Base-by-base conservation (phyloP, 2,329 filamentous ascomycete species). In the Chaetomiaceae sp. region DNA sequence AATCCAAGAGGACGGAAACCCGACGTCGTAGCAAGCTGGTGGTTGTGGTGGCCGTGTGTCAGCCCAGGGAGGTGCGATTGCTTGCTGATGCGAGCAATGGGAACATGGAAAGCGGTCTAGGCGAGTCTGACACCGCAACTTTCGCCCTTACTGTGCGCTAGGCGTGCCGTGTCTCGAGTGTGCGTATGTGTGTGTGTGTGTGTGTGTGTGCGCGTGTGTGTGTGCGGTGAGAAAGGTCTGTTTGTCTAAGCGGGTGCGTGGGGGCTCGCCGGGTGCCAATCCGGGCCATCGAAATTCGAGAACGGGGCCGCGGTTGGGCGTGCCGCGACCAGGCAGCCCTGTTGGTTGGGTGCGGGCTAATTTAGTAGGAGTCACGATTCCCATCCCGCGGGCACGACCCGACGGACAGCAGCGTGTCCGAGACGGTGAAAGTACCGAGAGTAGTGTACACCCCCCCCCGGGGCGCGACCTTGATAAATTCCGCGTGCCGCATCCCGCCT, bases 51-150 rank as follows among this genome's bases (percentile, higher is more conserved):
- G n/a, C n/a, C n/a, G n/a, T n/a, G n/a, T n/a, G n/a, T n/a, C n/a
- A n/a, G n/a, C n/a, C n/a, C n/a, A n/a, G n/a, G n/a, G n/a, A n/a
- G n/a, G n/a, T n/a, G n/a, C n/a, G n/a, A n/a, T n/a, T n/a, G n/a
- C n/a, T n/a, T n/a, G n/a, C n/a, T n/a, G 48, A 42, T 25, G 51
- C 29, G 45, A 42, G 42, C 14, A 42, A 42, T 16, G 30, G 50
- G 34, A 43, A 41, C 48, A 47, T 53, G 50, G n/a, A n/a, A n/a
- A n/a, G n/a, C n/a, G n/a, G n/a, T n/a, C n/a, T n/a, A n/a, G n/a
- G n/a, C n/a, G n/a, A n/a, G 52, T 55, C 57, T 53, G 53, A 59
- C 57, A 59, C 57, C 55, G 55, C 57, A 59, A 58, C 45, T 54
- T 54, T 13, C 8, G 5, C 11, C 21, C 18, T n/a, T n/a, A n/a